Conservation (phyloP, 306 rosid species). For the Gynostemma pentaphyllum region DNA sequence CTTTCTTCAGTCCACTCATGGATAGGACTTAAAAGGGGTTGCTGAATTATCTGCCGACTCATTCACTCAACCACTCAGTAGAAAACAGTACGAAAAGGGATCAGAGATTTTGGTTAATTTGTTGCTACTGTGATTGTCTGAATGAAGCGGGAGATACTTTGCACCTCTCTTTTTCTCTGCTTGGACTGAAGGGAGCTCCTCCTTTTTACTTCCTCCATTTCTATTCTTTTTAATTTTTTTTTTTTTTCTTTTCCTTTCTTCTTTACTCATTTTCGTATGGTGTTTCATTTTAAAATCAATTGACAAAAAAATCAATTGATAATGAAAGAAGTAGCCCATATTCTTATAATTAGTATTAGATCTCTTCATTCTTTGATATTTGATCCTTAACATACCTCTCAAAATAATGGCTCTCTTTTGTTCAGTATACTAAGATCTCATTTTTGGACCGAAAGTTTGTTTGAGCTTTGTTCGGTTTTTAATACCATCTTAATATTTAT, state of each 20-base stretch:
- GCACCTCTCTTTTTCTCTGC: slow-evolving; percentile 41
- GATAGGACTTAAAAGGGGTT: slow-evolving; percentile 25
- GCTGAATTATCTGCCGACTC: slow-evolving; percentile 47
- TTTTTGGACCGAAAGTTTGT: no score
- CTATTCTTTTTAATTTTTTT: neutral
- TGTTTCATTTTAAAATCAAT: no score
- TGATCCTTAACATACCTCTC: no score
- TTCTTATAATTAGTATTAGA: no score
- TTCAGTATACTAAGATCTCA: no score
- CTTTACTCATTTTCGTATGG: no score
- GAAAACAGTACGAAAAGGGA: neutral
- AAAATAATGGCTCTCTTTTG: no score
- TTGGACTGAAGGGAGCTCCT: slow-evolving; percentile 69
- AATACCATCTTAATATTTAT: no score
- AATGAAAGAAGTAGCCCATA: no score
- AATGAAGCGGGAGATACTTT: slow-evolving; percentile 53
- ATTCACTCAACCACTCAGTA: slow-evolving; percentile 36
- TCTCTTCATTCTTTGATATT: no score
- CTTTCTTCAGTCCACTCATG: slow-evolving; percentile 49
- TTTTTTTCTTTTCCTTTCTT: neutral
- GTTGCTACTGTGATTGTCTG: slow-evolving; percentile 38
- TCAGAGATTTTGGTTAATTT: neutral
- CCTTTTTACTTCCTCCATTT: slow-evolving; percentile 18
- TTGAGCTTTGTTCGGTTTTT: no score
- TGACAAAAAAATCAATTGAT: no score